Evolutionary conservation across 305 asterid genomes (phyloP), one percentile per base, ranked within the genome.

Genomic region (Striga hermonthica): DNA sequence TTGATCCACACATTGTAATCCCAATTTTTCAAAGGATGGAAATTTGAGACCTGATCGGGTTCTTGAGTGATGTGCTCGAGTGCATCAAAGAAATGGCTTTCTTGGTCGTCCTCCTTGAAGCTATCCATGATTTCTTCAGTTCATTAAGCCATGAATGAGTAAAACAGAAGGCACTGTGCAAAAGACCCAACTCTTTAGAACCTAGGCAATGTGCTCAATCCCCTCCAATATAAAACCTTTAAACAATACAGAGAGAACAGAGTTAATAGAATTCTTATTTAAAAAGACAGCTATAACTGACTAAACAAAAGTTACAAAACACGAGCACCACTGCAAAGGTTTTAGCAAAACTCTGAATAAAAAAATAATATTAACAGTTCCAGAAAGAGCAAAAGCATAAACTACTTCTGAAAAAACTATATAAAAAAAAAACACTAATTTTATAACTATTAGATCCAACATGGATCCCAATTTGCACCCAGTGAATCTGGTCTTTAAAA

Each of bases 401-500:
- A 48, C 28, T 57, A 64, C 63, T 66, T 74, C 65, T 60, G 78
- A 56, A 67, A 37, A 22, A 74, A 7, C 59, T 44, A 71, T 31
- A 55, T 13, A 55, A 57, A 57, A 34, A 34, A 65, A 55, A 69
- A 57, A 72, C 56, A 75, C 74, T 22, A 22, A 22, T 22, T 22
- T 22, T 22, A 22, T 22, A 22, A 22, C 31, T 22, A 81, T 72
- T 68, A 78, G 88, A 87, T 87, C 92, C 83, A 84, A 76, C 95
- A 88, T 80, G 92, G 90, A 88, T 86, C 92, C 91, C 90, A 78
- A 86, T 80, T 85, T 81, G 81, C 82, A 69, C 82, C 70, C 90
- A 82, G 68, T 83, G 91, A 83, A 87, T 86, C 88, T 74, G 78
- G 91, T 76, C 84, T n/a, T n/a, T n/a, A n/a, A n/a, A n/a, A n/a